Evolutionary conservation across 495 filamentous ascomycete genomes (phyloP).

Genomic region (Parmelia sp.): DNA sequence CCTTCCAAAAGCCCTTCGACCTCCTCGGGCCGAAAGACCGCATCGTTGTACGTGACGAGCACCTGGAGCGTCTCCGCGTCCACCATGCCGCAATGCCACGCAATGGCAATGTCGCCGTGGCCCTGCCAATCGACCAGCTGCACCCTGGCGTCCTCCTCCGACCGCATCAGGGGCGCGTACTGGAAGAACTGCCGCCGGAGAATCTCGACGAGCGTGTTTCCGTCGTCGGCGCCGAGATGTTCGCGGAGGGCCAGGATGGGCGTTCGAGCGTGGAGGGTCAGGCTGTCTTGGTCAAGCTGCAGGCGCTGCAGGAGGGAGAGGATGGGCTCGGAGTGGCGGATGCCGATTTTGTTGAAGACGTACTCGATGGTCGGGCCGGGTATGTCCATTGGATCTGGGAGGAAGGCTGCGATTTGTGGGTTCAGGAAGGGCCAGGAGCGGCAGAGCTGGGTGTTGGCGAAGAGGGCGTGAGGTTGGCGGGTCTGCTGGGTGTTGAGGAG

Average conservation of each 20-base stretch:
- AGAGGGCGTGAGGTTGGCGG: slow-evolving; percentile 10
- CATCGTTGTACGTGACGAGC: slow-evolving; percentile 8
- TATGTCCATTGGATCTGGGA: slow-evolving; percentile 14
- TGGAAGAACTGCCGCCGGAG: slow-evolving; percentile 11
- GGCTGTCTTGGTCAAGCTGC: slow-evolving; percentile 3
- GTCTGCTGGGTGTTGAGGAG: slow-evolving; percentile 12
- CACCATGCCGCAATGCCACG: slow-evolving; percentile 14
- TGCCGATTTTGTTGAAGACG: neutral
- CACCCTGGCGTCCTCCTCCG: neutral
- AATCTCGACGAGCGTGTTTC: neutral
- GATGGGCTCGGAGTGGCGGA: neutral
- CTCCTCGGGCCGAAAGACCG: slow-evolving; percentile 5
- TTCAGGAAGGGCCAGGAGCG: slow-evolving; percentile 14
- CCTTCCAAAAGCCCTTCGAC: slow-evolving; percentile 3
- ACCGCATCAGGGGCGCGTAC: neutral
- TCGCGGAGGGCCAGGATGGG: neutral
- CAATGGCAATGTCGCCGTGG: neutral
- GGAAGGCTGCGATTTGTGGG: neutral
- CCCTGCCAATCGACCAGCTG: slow-evolving; percentile 2
- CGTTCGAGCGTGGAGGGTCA: neutral
- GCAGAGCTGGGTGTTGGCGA: slow-evolving; percentile 1
- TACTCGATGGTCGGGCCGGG: slow-evolving; percentile 10
- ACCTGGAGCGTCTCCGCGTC: slow-evolving; percentile 16
- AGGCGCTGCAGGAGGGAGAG: neutral
- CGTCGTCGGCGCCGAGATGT: neutral